Evolutionary conservation across 306 rosid species (phyloP).

Genomic region (Begonia masoniana): DNA sequence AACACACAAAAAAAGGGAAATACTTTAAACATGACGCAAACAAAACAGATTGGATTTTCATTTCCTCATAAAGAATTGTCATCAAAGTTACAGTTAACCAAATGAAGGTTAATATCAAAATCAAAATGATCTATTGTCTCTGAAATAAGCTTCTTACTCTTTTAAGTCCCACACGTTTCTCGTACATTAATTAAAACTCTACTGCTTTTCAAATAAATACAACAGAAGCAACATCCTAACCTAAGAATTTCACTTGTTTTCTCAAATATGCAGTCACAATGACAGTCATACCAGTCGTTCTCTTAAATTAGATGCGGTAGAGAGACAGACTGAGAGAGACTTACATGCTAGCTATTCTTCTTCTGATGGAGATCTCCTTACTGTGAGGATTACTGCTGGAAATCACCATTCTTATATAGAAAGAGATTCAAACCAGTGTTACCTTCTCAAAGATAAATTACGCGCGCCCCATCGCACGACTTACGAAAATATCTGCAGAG

Average conservation of each 20-base stretch:
- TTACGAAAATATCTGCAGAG: not conserved
- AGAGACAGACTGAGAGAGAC: conserved; percentile 6
- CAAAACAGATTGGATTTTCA: too few relatives aligned
- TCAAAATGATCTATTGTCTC: too few relatives aligned
- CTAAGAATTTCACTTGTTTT: not conserved
- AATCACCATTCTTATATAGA: conserved; percentile 34
- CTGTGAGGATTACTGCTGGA: conserved; percentile 45
- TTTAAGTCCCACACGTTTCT: not conserved
- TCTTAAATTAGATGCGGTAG: not conserved
- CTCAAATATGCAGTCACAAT: not conserved
- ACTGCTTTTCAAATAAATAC: not conserved
- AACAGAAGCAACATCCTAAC: not conserved
- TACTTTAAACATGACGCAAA: too few relatives aligned
- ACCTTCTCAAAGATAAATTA: not conserved
- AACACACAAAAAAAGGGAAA: too few relatives aligned
- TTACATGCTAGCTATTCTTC: conserved; percentile 78
- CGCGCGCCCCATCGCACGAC: not conserved
- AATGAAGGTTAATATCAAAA: too few relatives aligned
- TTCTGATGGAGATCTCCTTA: conserved; percentile 63
- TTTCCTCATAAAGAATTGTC: too few relatives aligned
- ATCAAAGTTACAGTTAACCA: too few relatives aligned
- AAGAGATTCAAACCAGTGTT: not conserved
- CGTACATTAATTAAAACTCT: too few relatives aligned
- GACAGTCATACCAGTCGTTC: too few relatives aligned
- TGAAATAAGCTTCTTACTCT: not conserved